Evolutionary conservation across 495 filamentous ascomycete species (phyloP).

Genomic region (Parathielavia hyrcaniae): DNA sequence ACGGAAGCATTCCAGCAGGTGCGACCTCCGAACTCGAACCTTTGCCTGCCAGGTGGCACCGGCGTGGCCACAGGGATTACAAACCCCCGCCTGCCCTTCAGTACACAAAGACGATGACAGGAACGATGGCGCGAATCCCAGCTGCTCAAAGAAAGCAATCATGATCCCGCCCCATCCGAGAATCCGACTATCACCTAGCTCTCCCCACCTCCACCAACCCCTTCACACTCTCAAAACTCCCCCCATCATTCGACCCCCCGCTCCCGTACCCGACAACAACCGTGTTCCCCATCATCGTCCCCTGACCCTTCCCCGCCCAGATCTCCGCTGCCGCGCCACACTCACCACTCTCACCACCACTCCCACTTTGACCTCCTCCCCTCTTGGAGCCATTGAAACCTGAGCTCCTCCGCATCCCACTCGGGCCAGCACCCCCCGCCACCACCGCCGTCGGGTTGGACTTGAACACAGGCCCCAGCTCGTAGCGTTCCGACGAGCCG

Average conservation of each 20-base stretch:
- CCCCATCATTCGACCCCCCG: not conserved
- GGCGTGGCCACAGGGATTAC: too few species aligned
- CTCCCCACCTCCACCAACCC: slow-evolving; percentile 12
- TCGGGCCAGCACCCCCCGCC: not conserved
- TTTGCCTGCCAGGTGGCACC: too few species aligned
- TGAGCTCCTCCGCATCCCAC: not conserved
- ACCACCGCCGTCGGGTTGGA: not conserved
- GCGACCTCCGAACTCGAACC: too few species aligned
- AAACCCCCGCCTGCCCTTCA: too few species aligned
- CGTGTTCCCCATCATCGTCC: not conserved
- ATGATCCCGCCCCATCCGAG: not conserved
- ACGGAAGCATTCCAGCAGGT: too few species aligned
- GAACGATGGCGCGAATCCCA: too few species aligned
- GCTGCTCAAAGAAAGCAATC: too few species aligned
- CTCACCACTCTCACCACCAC: too few species aligned
- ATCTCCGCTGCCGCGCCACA: not conserved
- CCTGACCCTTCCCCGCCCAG: not conserved
- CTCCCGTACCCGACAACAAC: slow-evolving; percentile 2
- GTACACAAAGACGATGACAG: too few species aligned
- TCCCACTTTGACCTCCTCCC: too few species aligned
- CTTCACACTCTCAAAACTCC: slow-evolving; percentile 16
- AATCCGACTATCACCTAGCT: not conserved
- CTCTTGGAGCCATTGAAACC: not conserved
- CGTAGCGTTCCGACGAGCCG: slow-evolving; percentile 17
- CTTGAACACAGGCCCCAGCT: slow-evolving; percentile 12